phyloP scores from a whole-genome alignment of 139 green algal species.

The Penium margaritaceum region DNA sequence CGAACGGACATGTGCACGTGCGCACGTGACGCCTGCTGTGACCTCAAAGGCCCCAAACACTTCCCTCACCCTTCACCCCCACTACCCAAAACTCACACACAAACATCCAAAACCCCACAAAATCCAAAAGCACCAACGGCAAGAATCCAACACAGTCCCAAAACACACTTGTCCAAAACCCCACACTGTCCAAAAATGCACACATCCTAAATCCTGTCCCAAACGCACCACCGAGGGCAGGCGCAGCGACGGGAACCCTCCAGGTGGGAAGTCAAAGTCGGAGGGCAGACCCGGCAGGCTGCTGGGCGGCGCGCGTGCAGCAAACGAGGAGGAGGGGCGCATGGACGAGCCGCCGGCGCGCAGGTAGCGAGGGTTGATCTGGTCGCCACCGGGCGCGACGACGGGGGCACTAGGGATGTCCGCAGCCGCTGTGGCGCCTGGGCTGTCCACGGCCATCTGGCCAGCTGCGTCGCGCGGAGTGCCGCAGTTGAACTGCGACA shows the following conservation, averaged over 20 bases:
- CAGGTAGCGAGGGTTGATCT: conserved; percentile 9
- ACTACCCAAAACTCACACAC: too few species aligned
- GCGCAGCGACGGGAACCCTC: background rate
- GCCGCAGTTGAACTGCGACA: conserved; percentile 8
- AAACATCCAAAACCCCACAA: too few species aligned
- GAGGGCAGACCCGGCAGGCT: background rate
- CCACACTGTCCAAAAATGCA: too few species aligned
- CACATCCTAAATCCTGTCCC: too few species aligned
- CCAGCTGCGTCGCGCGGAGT: background rate
- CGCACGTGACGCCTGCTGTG: too few species aligned
- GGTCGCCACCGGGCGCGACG: background rate
- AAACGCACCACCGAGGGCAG: background rate
- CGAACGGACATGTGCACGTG: too few species aligned
- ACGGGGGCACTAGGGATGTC: background rate
- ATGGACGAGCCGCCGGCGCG: background rate
- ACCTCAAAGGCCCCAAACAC: too few species aligned
- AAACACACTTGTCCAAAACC: too few species aligned
- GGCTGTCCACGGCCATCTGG: background rate
- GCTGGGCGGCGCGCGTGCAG: too few species aligned
- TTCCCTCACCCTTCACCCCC: too few species aligned
- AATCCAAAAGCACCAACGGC: too few species aligned
- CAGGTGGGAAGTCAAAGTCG: background rate
- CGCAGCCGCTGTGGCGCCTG: background rate
- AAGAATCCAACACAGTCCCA: too few species aligned
- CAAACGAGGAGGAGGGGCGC: background rate